Evolutionary conservation across 2,329 filamentous ascomycete genomes (phyloP).

Genomic region (Didymella glomerata): DNA sequence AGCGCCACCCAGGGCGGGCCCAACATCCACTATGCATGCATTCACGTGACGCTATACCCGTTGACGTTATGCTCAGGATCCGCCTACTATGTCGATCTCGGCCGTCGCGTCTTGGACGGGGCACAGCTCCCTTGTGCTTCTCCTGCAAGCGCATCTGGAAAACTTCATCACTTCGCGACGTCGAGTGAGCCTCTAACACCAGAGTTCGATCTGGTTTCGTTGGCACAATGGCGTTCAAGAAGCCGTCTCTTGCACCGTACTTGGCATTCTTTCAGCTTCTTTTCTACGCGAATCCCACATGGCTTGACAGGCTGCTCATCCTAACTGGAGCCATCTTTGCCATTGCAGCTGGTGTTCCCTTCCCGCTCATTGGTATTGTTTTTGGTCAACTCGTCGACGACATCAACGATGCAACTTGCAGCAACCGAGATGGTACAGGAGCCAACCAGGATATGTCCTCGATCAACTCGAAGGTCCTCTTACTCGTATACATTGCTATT

Average conservation of each 20-base stretch:
- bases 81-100: conserved; percentile 36
- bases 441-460: conserved; percentile 49
- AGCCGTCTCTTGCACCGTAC: conserved; percentile 39
- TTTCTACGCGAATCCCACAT: conserved; percentile 50
- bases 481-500: conserved; percentile 70
- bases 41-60: conserved; percentile 31
- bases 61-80: conserved; percentile 26
- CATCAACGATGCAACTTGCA: conserved; percentile 66
- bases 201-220: conserved; percentile 21
- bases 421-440: conserved; percentile 33
- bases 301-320: conserved; percentile 49
- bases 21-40: conserved; percentile 24
- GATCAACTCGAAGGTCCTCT: conserved; percentile 66
- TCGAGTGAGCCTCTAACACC: conserved; percentile 24
- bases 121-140: conserved; percentile 30
- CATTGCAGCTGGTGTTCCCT: conserved; percentile 68
- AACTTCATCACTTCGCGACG: conserved; percentile 32
- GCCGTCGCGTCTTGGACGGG: conserved; percentile 34
- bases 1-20: conserved; percentile 18
- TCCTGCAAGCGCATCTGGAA: conserved; percentile 29
- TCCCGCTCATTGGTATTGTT: conserved; percentile 70
- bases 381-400: conserved; percentile 71
- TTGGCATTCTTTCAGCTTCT: conserved; percentile 47
- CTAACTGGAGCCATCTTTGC: conserved; percentile 55
- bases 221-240: conserved; percentile 41